These are phyloP conservation scores for Phytomonas sp. DNA, from an alignment of 208 protist genomes.

Conservation along the genomic window DNA sequence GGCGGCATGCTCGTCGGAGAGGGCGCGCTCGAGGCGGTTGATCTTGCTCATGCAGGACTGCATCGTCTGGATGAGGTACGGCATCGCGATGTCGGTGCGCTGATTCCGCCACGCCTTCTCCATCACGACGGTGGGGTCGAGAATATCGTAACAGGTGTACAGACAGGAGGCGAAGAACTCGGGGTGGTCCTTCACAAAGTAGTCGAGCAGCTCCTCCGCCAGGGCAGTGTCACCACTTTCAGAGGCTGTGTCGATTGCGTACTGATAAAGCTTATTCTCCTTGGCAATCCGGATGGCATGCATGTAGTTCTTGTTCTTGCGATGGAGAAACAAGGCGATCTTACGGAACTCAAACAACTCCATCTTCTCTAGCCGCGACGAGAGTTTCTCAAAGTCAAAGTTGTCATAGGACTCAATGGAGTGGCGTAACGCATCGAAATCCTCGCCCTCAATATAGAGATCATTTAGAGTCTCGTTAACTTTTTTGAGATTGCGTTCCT, in stretches of 20 bases:
- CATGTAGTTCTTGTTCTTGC: conserved; percentile 84
- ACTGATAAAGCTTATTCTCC: conserved; percentile 96
- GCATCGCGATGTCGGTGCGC: conserved; percentile 98
- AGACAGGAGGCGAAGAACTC: conserved; percentile 95
- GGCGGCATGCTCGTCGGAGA: conserved; percentile 73
- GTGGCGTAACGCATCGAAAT: conserved; percentile 94
- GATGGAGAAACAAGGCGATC: conserved; percentile 97
- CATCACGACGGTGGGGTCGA: conserved; percentile 93
- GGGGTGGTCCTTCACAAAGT: conserved; percentile 94
- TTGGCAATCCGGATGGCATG: conserved; percentile 95
- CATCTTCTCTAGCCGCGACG: conserved; percentile 95
- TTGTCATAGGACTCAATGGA: conserved; percentile 95
- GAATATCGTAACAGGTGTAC: conserved; percentile 97
- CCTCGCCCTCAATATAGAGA: conserved; percentile 98
- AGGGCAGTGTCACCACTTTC: conserved; percentile 88
- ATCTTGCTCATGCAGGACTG: conserved; percentile 91
- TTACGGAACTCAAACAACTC: conserved; percentile 98
- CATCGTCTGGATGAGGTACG: conserved; percentile 97
- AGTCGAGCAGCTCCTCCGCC: conserved; percentile 94
- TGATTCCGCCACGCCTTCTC: conserved; percentile 98
- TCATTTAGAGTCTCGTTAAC: conserved; percentile 99
- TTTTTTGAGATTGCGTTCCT: conserved; percentile 84
- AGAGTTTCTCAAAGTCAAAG: conserved; percentile 96
- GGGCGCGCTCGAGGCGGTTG: conserved; percentile 68
- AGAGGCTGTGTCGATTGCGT: conserved; percentile 98